Conservation (phyloP, 2,329 filamentous ascomycete species). For the Dactylonectria macrodidyma region DNA sequence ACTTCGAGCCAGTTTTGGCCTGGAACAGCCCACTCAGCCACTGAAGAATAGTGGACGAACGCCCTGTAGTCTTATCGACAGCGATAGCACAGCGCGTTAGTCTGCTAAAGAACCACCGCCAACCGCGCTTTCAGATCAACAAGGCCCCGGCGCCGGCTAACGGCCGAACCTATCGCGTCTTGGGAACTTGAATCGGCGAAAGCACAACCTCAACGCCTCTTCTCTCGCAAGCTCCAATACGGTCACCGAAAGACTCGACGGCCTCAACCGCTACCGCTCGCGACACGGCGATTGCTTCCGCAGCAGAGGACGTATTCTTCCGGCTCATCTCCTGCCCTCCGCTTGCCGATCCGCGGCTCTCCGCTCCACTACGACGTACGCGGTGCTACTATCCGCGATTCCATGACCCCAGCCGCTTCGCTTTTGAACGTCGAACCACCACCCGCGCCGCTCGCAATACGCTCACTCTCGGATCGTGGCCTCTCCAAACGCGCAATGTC, state of each 20-base stretch:
- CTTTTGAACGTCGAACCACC: conserved; percentile 25
- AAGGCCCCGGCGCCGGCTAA: conserved; percentile 23
- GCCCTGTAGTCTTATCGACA: conserved; percentile 19
- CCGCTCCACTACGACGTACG: conserved; percentile 28
- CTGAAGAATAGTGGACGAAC: background rate
- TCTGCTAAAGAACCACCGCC: conserved; percentile 16
- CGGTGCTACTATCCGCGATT: conserved; percentile 21
- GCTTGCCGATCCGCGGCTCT: conserved; percentile 18
- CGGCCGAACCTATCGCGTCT: conserved; percentile 22
- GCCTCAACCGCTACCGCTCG: background rate
- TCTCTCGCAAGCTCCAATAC: background rate
- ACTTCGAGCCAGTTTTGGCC: background rate
- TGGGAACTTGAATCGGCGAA: conserved; percentile 15
- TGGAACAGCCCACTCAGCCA: conserved; percentile 8
- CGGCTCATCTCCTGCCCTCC: background rate
- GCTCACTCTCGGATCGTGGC: conserved; percentile 5
- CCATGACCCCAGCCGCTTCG: conserved; percentile 15
- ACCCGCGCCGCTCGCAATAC: conserved; percentile 14
- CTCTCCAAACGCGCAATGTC: conserved; percentile 24
- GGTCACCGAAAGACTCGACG: background rate
- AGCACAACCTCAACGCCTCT: conserved; percentile 12
- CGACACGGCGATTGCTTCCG: background rate
- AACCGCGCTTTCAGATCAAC: conserved; percentile 26
- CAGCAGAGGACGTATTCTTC: background rate
- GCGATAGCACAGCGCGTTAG: conserved; percentile 19